A percentile compares a stretch with the other conserved stretches of the same genome.
Evolutionary conservation across 2,329 filamentous ascomycete genomes (phyloP).

Genomic region (Knufia fluminis): DNA sequence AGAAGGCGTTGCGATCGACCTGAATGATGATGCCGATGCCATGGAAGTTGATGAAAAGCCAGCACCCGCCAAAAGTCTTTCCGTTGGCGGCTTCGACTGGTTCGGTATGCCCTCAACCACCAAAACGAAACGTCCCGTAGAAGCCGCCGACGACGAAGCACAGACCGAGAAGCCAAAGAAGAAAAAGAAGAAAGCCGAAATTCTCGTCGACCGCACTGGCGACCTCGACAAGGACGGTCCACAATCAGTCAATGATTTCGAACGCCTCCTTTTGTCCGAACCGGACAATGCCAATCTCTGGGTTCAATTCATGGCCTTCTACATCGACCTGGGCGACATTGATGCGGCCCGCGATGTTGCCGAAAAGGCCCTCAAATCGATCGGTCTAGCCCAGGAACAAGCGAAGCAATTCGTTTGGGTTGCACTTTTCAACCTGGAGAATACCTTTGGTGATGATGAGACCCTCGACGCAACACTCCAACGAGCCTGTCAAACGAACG

Average conservation of each 20-base stretch:
- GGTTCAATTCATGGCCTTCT: slow-evolving; percentile 98
- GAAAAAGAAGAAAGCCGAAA: slow-evolving; percentile 65
- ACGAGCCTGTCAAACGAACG: slow-evolving; percentile 87
- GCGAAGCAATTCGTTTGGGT: slow-evolving; percentile 97
- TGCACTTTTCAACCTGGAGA: slow-evolving; percentile 87
- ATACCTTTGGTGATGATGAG: slow-evolving; percentile 76
- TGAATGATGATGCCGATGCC: slow-evolving; percentile 41
- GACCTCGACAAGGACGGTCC: slow-evolving; percentile 82
- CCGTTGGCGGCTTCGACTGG: slow-evolving; percentile 79
- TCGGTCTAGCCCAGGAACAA: slow-evolving; percentile 79
- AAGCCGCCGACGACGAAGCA: slow-evolving; percentile 43
- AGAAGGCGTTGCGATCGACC: slow-evolving; percentile 27
- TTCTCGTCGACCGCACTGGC: slow-evolving; percentile 82
- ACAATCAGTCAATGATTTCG: slow-evolving; percentile 83
- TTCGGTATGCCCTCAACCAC: slow-evolving; percentile 41
- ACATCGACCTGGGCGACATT: slow-evolving; percentile 83
- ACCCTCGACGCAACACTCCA: slow-evolving; percentile 79
- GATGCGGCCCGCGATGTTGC: slow-evolving; percentile 81
- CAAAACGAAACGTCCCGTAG: slow-evolving; percentile 37
- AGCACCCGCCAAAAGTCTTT: slow-evolving; percentile 46
- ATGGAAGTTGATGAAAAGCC: slow-evolving; percentile 30
- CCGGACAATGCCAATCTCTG: slow-evolving; percentile 89
- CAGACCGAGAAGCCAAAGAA: slow-evolving; percentile 44
- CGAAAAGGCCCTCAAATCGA: slow-evolving; percentile 80
- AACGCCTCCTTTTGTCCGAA: slow-evolving; percentile 81